A percentile compares a stretch with the other conserved stretches of the same genome.
Conservation (phyloP, 805 yeast genomes). For the Barnettozyma botsteinii region DNA sequence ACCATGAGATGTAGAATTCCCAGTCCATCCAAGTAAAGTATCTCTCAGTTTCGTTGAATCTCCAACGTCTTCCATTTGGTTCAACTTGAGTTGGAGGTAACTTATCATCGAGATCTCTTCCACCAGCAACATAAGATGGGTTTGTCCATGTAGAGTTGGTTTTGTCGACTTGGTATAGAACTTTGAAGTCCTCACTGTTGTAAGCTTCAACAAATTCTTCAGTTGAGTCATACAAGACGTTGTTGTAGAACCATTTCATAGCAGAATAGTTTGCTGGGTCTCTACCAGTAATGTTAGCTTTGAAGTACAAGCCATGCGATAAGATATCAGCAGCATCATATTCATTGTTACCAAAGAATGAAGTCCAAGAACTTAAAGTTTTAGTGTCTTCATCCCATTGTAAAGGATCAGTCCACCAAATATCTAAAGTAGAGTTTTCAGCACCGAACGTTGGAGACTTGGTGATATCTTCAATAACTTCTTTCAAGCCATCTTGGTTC, state of each 20-base stretch:
- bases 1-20: conserved; percentile 25
- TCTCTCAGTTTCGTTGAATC: conserved; percentile 21
- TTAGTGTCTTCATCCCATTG: conserved; percentile 16
- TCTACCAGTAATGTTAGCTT: conserved; percentile 22
- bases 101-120: conserved; percentile 22
- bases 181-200: conserved; percentile 16
- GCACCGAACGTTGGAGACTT: conserved; percentile 15
- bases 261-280: conserved; percentile 13
- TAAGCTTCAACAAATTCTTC: conserved; percentile 23
- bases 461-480: conserved; percentile 18
- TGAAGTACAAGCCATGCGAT: conserved; percentile 21
- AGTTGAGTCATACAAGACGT: conserved; percentile 19
- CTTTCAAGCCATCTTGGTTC: conserved; percentile 6
- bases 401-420: conserved; percentile 24
- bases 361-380: conserved; percentile 16
- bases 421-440: conserved; percentile 20
- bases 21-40: conserved; percentile 29
- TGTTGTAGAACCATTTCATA: conserved; percentile 22
- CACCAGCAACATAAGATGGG: conserved; percentile 16
- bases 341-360: conserved; percentile 17
- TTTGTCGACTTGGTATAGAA: conserved; percentile 13
- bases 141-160: conserved; percentile 7
- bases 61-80: conserved; percentile 28
- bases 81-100: conserved; percentile 22
- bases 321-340: conserved; percentile 22